phyloP scores from a whole-genome alignment of 2,329 filamentous ascomycete genomes.

The Alternaria infectoria region DNA sequence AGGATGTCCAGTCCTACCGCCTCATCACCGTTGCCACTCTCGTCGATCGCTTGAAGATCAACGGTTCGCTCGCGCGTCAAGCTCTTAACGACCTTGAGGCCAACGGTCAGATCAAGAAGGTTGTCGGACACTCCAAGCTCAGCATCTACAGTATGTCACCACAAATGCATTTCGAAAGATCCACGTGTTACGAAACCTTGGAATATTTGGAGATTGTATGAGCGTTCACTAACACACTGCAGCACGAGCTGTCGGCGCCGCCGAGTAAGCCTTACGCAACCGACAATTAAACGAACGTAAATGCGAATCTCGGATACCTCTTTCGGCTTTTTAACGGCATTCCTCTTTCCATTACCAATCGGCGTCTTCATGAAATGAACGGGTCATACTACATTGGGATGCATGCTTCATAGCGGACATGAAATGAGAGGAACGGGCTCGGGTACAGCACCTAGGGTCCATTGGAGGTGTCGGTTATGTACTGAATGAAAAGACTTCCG shows the following conservation, averaged over 20 bases:
- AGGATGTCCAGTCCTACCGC: constrained; percentile 99
- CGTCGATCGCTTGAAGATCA: constrained; percentile 99
- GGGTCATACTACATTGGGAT: constrained; percentile 38
- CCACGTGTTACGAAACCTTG: background rate
- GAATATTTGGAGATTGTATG: background rate
- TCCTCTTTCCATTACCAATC: constrained; percentile 44
- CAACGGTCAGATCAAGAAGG: constrained; percentile 97
- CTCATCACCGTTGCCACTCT: constrained; percentile 98
- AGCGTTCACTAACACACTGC: constrained; percentile 21
- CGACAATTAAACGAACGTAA: constrained; percentile 26
- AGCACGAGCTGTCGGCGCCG: constrained; percentile 48
- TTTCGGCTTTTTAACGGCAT: constrained; percentile 43
- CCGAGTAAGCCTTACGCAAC: constrained; percentile 42
- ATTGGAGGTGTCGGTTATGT: constrained; percentile 42
- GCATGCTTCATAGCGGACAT: constrained; percentile 41
- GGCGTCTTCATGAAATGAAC: constrained; percentile 44
- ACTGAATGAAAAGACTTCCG: constrained; percentile 45
- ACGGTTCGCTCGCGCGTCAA: constrained; percentile 92
- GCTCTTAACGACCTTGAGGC: constrained; percentile 93
- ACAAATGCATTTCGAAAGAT: background rate
- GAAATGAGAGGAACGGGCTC: constrained; percentile 38
- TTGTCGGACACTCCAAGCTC: constrained; percentile 95
- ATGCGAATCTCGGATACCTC: constrained; percentile 35
- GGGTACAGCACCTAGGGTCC: constrained; percentile 30
- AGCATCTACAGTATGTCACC: constrained; percentile 88